Percentiles rank a stretch among this genome's conserved stretches.
Evolutionary conservation across 352 stramenopile species (phyloP).

Genomic region (Pythium monospermum): DNA sequence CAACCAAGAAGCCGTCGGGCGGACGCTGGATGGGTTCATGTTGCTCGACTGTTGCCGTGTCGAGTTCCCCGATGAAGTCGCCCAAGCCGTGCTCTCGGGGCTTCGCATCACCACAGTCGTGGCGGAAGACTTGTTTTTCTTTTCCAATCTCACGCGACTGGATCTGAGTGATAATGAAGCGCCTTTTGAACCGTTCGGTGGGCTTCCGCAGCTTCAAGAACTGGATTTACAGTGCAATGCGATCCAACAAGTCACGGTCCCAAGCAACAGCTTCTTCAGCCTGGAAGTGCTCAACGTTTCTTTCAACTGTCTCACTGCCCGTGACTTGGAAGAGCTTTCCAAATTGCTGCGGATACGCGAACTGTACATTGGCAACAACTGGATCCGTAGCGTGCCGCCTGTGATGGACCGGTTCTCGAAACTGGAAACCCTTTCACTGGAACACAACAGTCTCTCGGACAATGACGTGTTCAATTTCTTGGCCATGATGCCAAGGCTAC

Average conservation of each 20-base stretch:
- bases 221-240: conserved; percentile 83
- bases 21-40: conserved; percentile 70
- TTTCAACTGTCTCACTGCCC: conserved; percentile 64
- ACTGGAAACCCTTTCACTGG: conserved; percentile 71
- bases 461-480: conserved; percentile 71
- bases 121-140: conserved; percentile 74
- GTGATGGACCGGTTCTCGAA: conserved; percentile 74
- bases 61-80: conserved; percentile 77
- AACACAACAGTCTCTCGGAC: conserved; percentile 69
- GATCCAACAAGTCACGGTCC: conserved; percentile 35
- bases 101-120: conserved; percentile 58
- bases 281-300: conserved; percentile 78
- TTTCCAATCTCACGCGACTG: conserved; percentile 59
- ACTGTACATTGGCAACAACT: conserved; percentile 72
- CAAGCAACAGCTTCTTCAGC: conserved; percentile 48
- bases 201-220: conserved; percentile 55
- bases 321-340: conserved; percentile 65
- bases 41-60: conserved; percentile 71
- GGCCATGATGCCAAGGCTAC: conserved; percentile 51
- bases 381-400: conserved; percentile 55
- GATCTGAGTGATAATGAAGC: conserved; percentile 85
- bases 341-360: conserved; percentile 73
- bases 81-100: conserved; percentile 52
- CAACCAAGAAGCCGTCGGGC: conserved; percentile 12
- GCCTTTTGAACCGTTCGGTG: conserved; percentile 59